These are phyloP conservation scores for Dionaea muscipula DNA, from an alignment of 179 eudicot species.

Conservation along the genomic window DNA sequence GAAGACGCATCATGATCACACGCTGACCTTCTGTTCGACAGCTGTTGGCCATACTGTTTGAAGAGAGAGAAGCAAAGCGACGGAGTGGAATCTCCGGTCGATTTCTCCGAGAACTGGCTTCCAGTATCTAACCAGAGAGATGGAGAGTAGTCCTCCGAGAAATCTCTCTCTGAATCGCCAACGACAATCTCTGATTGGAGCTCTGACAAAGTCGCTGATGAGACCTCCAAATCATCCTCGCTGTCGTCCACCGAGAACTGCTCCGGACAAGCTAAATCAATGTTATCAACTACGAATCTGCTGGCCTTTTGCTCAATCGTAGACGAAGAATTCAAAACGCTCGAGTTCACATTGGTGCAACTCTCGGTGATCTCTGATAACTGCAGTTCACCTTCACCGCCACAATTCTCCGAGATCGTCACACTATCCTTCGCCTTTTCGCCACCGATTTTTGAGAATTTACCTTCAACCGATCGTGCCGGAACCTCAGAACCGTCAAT, in stretches of 20 bases:
- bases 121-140: constrained; percentile 61
- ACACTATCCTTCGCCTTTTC: constrained; percentile 3
- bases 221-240: constrained; percentile 23
- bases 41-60: constrained; percentile 37
- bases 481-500: constrained; percentile 5
- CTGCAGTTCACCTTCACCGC: not conserved
- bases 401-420: not conserved
- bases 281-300: constrained; percentile 9
- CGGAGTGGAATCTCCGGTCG: constrained; percentile 34
- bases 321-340: constrained; percentile 23
- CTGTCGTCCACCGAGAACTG: constrained; percentile 24
- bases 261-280: constrained; percentile 50
- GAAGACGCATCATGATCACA: constrained; percentile 9
- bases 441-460: not conserved
- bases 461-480: not conserved
- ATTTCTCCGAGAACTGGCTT: constrained; percentile 73
- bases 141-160: constrained; percentile 58
- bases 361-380: not conserved
- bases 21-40: constrained; percentile 26
- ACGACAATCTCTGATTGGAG: constrained; percentile 31
- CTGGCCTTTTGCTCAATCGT: constrained; percentile 18
- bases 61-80: constrained; percentile 57
- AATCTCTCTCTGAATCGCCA: constrained; percentile 31
- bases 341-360: constrained; percentile 7
- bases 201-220: constrained; percentile 31